Conservation (phyloP, 768 basidiomycete genomes). For the Kondoa subrosea region DNA sequence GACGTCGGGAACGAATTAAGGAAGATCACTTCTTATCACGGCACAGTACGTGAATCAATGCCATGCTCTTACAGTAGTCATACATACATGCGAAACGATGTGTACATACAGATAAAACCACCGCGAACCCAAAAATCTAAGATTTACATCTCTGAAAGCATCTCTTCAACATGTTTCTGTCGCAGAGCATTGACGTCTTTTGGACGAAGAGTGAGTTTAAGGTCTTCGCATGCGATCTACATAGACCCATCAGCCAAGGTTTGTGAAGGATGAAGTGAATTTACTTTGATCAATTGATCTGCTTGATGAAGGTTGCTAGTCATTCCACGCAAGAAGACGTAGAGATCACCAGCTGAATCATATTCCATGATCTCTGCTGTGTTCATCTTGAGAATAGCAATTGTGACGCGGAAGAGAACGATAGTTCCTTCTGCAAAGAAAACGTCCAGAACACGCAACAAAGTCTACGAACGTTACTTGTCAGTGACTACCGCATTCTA, state of each 20-base stretch:
- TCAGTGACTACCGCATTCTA: background rate
- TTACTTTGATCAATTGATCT: slow-evolving; percentile 71
- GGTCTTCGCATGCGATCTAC: background rate
- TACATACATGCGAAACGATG: no score
- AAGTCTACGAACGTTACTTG: slow-evolving; percentile 41
- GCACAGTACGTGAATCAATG: no score
- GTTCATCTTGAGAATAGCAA: slow-evolving; percentile 67
- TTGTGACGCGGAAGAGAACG: slow-evolving; percentile 72
- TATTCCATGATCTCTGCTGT: slow-evolving; percentile 68
- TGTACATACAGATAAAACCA: no score
- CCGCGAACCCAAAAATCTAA: background rate
- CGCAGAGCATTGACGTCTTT: background rate
- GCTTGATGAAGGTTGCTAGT: slow-evolving; percentile 89
- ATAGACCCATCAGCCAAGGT: background rate
- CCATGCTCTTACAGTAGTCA: no score
- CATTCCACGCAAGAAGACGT: slow-evolving; percentile 70
- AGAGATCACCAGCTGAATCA: slow-evolving; percentile 71
- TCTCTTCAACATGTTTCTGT: background rate
- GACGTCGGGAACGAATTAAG: no score
- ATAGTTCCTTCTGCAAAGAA: slow-evolving; percentile 85
- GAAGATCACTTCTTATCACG: no score
- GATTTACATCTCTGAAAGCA: background rate
- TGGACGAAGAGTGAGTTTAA: background rate
- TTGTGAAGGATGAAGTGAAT: slow-evolving; percentile 22
- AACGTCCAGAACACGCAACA: slow-evolving; percentile 82